Percentiles rank a stretch among this genome's conserved stretches.
Conservation (phyloP, 495 filamentous ascomycete genomes). For the Margaritispora aquatica region DNA sequence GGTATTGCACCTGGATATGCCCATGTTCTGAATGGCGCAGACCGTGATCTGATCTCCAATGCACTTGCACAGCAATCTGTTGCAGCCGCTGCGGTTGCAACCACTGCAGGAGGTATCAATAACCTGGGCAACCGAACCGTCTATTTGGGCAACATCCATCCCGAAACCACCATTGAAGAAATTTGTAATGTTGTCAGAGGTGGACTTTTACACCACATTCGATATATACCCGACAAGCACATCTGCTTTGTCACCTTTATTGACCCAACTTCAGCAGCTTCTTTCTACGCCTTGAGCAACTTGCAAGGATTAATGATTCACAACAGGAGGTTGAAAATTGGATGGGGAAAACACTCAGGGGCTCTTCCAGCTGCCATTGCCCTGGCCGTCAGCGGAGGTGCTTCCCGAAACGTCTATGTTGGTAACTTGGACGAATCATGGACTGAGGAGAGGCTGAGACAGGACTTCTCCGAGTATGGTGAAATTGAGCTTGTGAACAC, state of each 20-base stretch:
- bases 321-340: constrained; percentile 95
- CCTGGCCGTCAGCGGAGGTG: constrained; percentile 90
- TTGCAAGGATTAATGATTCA: constrained; percentile 98
- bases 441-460: constrained; percentile 89
- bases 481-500: constrained; percentile 98
- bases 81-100: constrained; percentile 92
- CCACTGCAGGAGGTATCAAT: constrained; percentile 90
- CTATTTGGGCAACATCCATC: constrained; percentile 97
- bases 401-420: constrained; percentile 94
- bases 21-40: constrained; percentile 89
- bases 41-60: constrained; percentile 92
- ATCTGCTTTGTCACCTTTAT: constrained; percentile 99
- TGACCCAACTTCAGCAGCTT: constrained; percentile 94
- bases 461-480: constrained; percentile 96
- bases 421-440: constrained; percentile 96
- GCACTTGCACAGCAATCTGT: constrained; percentile 96
- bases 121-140: constrained; percentile 97
- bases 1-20: constrained; percentile 98
- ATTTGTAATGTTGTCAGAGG: constrained; percentile 97
- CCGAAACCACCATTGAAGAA: constrained; percentile 96
- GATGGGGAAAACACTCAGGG: constrained; percentile 98
- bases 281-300: constrained; percentile 96
- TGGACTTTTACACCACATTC: constrained; percentile 91
- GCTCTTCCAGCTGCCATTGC: constrained; percentile 95
- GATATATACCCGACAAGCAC: constrained; percentile 99